Conservation (phyloP, 176 grass and related monocot species). For the Secale cereale region DNA sequence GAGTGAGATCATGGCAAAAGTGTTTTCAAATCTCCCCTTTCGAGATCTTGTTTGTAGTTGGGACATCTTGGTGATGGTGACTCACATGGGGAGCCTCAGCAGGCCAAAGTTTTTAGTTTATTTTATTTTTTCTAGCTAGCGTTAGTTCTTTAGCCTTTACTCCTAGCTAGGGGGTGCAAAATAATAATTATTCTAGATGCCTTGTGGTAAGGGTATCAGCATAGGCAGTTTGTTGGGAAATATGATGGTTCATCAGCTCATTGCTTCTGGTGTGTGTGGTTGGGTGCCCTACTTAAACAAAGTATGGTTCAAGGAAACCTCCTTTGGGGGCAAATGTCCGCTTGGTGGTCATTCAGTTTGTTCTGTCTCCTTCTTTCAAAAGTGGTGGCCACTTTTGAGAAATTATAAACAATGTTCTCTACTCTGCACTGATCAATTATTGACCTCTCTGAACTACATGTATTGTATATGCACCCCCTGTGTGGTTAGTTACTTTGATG, state of each 20-base stretch:
- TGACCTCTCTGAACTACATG: neutral
- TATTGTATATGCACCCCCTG: neutral
- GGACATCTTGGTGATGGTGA: conserved; percentile 68
- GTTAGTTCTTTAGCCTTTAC: conserved; percentile 49
- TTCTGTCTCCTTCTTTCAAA: conserved; percentile 55
- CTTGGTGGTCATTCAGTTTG: conserved; percentile 50
- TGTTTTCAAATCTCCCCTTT: conserved; percentile 69
- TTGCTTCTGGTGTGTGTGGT: conserved; percentile 36
- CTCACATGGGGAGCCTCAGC: conserved; percentile 46
- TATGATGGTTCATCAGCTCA: conserved; percentile 48
- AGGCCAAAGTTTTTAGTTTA: conserved; percentile 1
- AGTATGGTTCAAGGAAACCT: conserved; percentile 37
- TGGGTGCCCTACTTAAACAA: conserved; percentile 40
- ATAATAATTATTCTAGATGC: conserved; percentile 28
- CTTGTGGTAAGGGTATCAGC: conserved; percentile 31
- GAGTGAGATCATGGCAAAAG: conserved; percentile 62
- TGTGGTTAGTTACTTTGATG: neutral
- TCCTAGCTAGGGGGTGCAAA: conserved; percentile 27
- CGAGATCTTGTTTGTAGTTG: conserved; percentile 77
- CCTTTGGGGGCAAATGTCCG: conserved; percentile 36
- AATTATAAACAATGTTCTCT: neutral
- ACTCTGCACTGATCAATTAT: conserved; percentile 24
- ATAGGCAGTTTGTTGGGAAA: conserved; percentile 41
- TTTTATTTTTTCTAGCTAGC: conserved; percentile 18
- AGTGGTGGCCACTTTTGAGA: neutral